phyloP scores from a whole-genome alignment of 148 eudicot genomes.

The Gaultheria prostrata region DNA sequence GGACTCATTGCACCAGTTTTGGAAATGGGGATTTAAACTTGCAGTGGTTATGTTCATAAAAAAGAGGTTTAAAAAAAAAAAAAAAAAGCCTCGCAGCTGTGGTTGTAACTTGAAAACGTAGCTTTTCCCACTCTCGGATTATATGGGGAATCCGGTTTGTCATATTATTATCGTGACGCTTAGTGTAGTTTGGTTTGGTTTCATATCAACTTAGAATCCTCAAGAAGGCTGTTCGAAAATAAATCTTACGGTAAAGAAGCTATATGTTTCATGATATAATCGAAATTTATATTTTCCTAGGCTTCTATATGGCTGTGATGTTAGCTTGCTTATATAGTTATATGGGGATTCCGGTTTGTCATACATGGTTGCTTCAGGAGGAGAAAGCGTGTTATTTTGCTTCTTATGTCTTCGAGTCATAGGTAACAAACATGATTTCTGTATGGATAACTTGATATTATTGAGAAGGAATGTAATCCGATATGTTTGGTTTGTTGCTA shows the following conservation, averaged over 20 bases:
- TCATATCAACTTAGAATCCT: neutral
- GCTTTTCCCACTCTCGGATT: too few species aligned
- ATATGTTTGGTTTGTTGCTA: neutral
- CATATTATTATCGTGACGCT: too few species aligned
- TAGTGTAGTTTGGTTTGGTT: too few species aligned
- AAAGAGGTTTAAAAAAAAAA: too few species aligned
- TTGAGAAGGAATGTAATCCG: neutral
- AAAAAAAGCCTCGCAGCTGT: too few species aligned
- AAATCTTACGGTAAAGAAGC: neutral
- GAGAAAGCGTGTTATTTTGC: neutral
- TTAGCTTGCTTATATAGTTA: neutral
- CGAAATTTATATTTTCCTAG: neutral
- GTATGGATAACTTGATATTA: neutral
- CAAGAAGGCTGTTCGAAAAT: neutral
- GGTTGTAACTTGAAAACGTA: too few species aligned
- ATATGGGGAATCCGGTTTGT: too few species aligned
- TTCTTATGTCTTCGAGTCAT: neutral
- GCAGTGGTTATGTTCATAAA: neutral
- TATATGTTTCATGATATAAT: neutral
- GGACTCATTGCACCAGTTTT: neutral
- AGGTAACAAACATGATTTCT: too few species aligned
- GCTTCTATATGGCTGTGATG: slow-evolving; percentile 1
- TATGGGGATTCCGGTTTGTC: too few species aligned
- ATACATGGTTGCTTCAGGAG: neutral
- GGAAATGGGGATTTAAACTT: neutral